Evolutionary conservation across 2,329 filamentous ascomycete species (phyloP), one percentile per base, ranked within the genome.

Genomic region (Trichoderma cornu-damae): DNA sequence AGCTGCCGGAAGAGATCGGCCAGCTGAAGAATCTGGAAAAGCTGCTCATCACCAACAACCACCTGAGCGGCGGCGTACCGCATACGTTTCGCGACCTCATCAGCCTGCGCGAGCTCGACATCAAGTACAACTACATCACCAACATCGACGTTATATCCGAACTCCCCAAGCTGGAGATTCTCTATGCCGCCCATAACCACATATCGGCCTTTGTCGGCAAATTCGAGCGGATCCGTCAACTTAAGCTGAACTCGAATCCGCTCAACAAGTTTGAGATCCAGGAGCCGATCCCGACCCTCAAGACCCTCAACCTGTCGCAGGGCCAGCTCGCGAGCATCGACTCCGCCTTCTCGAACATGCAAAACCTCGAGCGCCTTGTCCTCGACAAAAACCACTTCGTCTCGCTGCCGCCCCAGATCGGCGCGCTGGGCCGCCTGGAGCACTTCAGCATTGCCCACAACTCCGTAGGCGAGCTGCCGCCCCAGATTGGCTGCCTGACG

Each of bases 301-400:
- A 90, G 61, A 85, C 87, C 16, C 79, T 99, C 51, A 97, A 96
- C 66, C 78, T 99, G 56, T 94, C 92, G 6, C 93, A 91, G 54
- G 91, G 89, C 5, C 96, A 97, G 71, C 77, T 99, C 42, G 89
- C 92, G 2, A 90, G 91, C 67, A 86, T 99, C 52, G 94, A 96
- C 68, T 86, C 89, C 44, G 82, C 93, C 12, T 97, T 96, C 68
- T 86, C 88, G 63, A 91, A 93, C 68, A 86, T 97, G 74, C 82
- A 88, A 7, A 94, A 91, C 65, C 73, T 99, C 43, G 90, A 93
- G 58, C 91, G 92, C 65, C 80, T 99, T 20, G 87, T 93, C 16
- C 79, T 99, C 54, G 93, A 96, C 73, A 92, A 90, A 69, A 99
- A 99, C 67, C 95, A 96, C 69, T 95, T 99, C 65, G 91, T 94